These are phyloP conservation scores for Ilex asprella DNA, from an alignment of 257 asterid genomes.

Conservation along the genomic window DNA sequence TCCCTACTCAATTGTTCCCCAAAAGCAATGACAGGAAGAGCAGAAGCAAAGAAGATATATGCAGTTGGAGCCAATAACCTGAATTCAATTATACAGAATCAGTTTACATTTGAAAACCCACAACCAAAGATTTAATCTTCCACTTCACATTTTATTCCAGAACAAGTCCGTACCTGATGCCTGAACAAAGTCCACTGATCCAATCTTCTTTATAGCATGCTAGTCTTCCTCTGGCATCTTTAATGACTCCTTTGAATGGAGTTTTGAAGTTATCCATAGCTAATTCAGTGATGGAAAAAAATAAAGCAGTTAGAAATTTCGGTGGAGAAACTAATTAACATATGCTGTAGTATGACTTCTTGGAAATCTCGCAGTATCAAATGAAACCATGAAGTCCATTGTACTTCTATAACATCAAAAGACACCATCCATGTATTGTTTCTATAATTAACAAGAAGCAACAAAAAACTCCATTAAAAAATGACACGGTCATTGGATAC, in stretches of 20 bases:
- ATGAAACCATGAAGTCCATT: too few relatives aligned
- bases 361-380: too few relatives aligned
- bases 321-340: too few relatives aligned
- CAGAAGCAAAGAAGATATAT: conserved; percentile 88
- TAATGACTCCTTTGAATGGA: conserved; percentile 1
- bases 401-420: too few relatives aligned
- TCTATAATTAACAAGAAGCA: too few relatives aligned
- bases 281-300: background rate
- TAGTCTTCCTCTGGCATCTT: conserved; percentile 1
- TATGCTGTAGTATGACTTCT: too few relatives aligned
- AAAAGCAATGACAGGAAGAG: conserved; percentile 88
- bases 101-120: background rate
- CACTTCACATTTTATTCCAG: background rate
- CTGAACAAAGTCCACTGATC: background rate
- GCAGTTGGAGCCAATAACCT: conserved; percentile 93
- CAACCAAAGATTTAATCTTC: background rate
- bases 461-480: too few relatives aligned
- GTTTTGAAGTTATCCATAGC: background rate
- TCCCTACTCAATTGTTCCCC: conserved; percentile 89
- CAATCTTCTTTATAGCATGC: background rate
- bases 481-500: too few relatives aligned
- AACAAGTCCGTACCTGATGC: background rate
- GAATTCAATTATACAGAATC: conserved; percentile 10
- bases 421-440: too few relatives aligned
- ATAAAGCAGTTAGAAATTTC: background rate